Evolutionary conservation across 352 stramenopile species (phyloP), one percentile per base, ranked within the genome.

Genomic region (Pythium oligandrum): DNA sequence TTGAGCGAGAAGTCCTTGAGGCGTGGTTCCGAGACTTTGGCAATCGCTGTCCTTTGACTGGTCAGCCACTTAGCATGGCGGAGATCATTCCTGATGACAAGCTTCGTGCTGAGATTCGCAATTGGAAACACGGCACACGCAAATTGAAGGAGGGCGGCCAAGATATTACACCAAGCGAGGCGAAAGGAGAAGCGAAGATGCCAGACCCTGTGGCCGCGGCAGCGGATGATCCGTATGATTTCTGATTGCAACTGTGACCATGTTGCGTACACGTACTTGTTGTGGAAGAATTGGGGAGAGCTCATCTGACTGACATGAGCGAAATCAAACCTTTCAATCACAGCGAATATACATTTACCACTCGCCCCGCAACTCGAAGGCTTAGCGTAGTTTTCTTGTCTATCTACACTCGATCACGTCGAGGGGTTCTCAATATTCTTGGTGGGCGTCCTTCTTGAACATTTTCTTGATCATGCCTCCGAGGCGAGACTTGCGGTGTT

Each of bases 401-500:
- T 26, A 26, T 26, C 17, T 26, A 26, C 17, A 26, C 17, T 26
- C 17, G 17, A 26, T 26, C 17, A 26, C 17, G 17, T 26, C 17
- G 17, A 26, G 17, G 17, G 17, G 17, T 26, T 26, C 17, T 26
- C 17, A 26, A 26, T 26, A 26, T 26, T 26, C 17, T 26, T 26
- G 17, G 34, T 7, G 8, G n/a, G 35, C 75, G 34, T 90, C 78
- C 63, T 90, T 90, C 73, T 90, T 93, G 75, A 93, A 93, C 79
- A 93, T 93, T 58, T 93, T 93, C 69, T 93, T 93, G 68, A 93
- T 88, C 76, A 90, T 89, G 62, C 83, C 79, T 46, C 83, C 80
- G 40, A 93, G 86, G 6, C 79, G 78, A 12, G 79, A 93, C 61
- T 90, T 90, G 38, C 83, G 79, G 38, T 82, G 74, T 6, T 51